Conservation (phyloP, 2,329 filamentous ascomycete genomes). For the Iodosphaeria phyllophila region DNA sequence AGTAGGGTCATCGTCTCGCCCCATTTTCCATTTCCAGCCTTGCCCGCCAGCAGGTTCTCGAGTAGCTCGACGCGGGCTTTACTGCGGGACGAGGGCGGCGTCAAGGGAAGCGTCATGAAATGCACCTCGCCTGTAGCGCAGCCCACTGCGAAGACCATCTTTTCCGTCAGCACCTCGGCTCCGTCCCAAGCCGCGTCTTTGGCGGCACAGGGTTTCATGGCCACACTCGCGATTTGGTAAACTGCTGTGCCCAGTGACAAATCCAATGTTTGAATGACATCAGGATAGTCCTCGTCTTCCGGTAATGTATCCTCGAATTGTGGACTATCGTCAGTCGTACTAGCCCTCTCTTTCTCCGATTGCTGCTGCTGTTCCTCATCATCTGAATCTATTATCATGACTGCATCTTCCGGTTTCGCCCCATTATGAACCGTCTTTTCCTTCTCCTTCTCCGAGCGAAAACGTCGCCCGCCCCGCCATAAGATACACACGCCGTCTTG, state of each 20-base stretch:
- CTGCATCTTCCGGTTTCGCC: slow-evolving; percentile 30
- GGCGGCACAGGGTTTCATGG: slow-evolving; percentile 26
- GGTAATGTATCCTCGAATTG: slow-evolving; percentile 36
- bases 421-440: slow-evolving; percentile 31
- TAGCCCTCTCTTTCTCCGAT: too few species aligned
- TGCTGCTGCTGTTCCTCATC: too few species aligned
- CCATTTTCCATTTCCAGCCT: slow-evolving; percentile 42
- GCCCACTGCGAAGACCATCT: slow-evolving; percentile 41
- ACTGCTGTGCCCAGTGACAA: slow-evolving; percentile 38
- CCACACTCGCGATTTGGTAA: slow-evolving; percentile 34
- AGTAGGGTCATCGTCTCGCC: slow-evolving; percentile 38
- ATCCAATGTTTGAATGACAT: slow-evolving; percentile 40
- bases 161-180: slow-evolving; percentile 30
- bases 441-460: slow-evolving; percentile 26
- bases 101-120: slow-evolving; percentile 39
- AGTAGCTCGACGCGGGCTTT: slow-evolving; percentile 35
- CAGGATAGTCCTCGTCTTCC: slow-evolving; percentile 29
- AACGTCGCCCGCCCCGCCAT: slow-evolving; percentile 43
- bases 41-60: slow-evolving; percentile 28
- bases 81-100: slow-evolving; percentile 39
- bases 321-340: slow-evolving; percentile 24
- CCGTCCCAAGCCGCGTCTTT: slow-evolving; percentile 29
- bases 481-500: slow-evolving; percentile 41
- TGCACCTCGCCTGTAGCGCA: slow-evolving; percentile 38
- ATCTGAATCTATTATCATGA: slow-evolving; percentile 47